Conservation (phyloP, 352 stramenopile species). For the Pythium chondricola region DNA sequence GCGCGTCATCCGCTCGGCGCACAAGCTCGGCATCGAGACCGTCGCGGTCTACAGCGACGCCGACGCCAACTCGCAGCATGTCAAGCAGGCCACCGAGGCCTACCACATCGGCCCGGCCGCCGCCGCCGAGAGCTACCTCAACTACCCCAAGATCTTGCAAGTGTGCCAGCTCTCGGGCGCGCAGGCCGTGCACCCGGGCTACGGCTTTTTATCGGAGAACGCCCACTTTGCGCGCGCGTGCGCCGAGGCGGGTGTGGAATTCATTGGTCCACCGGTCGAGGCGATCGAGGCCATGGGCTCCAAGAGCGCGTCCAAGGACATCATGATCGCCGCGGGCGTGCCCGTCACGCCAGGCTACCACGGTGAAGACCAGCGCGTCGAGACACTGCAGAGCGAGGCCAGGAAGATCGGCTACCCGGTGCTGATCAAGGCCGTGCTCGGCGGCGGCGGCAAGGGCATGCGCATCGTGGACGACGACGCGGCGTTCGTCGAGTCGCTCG, state of each 20-base stretch:
- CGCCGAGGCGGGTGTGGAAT: constrained; percentile 71
- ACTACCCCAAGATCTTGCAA: constrained; percentile 71
- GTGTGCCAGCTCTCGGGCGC: constrained; percentile 51
- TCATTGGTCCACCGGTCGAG: constrained; percentile 84
- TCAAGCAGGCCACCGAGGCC: constrained; percentile 67
- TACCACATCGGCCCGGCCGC: constrained; percentile 62
- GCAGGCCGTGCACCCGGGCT: constrained; percentile 87
- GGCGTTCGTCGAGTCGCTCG: constrained; percentile 73
- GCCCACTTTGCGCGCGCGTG: constrained; percentile 66
- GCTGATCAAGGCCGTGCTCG: constrained; percentile 90
- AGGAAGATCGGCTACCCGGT: constrained; percentile 89
- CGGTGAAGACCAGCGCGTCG: constrained; percentile 82
- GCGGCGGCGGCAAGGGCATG: constrained; percentile 91
- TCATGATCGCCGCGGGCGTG: constrained; percentile 85
- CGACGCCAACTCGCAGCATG: constrained; percentile 73
- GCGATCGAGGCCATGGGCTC: constrained; percentile 90
- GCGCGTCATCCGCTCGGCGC: constrained; percentile 78
- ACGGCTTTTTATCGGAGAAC: constrained; percentile 90
- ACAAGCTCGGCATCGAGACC: constrained; percentile 86
- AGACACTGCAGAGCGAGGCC: constrained; percentile 68
- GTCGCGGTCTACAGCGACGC: constrained; percentile 89
- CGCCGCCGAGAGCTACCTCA: constrained; percentile 73
- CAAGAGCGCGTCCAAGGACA: constrained; percentile 90
- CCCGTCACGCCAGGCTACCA: constrained; percentile 89
- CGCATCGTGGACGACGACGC: constrained; percentile 81